Evolutionary conservation across 2,329 filamentous ascomycete genomes (phyloP), one percentile per base, ranked within the genome.

Genomic region (Microdochium nivale): DNA sequence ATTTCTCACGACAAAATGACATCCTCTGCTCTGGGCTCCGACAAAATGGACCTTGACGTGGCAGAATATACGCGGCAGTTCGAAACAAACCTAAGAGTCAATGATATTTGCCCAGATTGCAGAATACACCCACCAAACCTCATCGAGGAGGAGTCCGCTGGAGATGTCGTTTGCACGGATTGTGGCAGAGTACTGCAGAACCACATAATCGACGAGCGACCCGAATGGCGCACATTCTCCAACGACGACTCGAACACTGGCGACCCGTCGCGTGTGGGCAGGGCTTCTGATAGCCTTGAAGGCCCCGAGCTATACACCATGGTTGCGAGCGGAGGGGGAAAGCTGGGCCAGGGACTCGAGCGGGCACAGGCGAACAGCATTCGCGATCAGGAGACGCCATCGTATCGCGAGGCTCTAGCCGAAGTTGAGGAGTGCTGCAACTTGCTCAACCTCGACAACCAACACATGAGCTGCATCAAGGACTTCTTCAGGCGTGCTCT

Each of bases 191-290:
- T 89, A 9, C 73, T 89, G 27, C 79, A 80, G 47, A 80, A 86
- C 66, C 80, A 84, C 55, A 80, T 83, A 57, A 83, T 89, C 59
- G 86, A 88, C 64, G 84, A 83, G 60, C 83, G 86, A 56, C 87
- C 84, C 21, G 86, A 89, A 70, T 89, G 86, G 86, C 83, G 86
- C 65, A 89, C 86, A 10, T 89, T 89, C 68, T 83, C 84, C 56
- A 88, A 88, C 66, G 86, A 89, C 62, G 86, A 89, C 60, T 82
- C 87, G 67, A 83, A 82, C 62, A 85, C 83, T 62, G 86, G 88
- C 61, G 86, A 89, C 59, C 86, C 86, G 10, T 87, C 84, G 52
- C 86, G 86, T 82, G 84, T 89, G 56, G 86, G 86, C 70, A 85
- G 80, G 24, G 79, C 81, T 33, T 88, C 88, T 59, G 80, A 82